A percentile compares a stretch with the other conserved stretches of the same genome.
Evolutionary conservation across 495 filamentous ascomycete species (phyloP).

Genomic region (Trichoderma asperelloides): DNA sequence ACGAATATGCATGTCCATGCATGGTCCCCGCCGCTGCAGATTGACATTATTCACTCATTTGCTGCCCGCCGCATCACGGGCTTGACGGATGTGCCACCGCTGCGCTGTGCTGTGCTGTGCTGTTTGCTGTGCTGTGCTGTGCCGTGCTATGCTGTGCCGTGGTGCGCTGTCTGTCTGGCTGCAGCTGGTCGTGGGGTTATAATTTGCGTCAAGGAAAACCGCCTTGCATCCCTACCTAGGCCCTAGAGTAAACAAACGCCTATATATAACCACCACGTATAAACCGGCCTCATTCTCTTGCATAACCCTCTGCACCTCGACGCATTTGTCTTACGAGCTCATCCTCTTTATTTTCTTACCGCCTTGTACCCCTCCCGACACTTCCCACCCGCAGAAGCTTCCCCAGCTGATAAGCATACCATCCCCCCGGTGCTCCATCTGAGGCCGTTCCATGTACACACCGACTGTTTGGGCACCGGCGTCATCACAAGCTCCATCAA

Average conservation of each 20-base stretch:
- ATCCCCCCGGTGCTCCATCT: neutral
- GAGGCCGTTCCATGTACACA: neutral
- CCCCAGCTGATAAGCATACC: neutral
- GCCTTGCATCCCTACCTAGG: too few species aligned
- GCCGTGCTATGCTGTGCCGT: neutral
- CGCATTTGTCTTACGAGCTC: neutral
- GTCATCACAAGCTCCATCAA: neutral
- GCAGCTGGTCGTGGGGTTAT: too few species aligned
- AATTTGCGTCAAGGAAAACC: too few species aligned
- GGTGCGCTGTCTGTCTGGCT: too few species aligned
- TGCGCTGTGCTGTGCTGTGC: neutral
- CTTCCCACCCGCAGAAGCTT: neutral
- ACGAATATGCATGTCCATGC: neutral
- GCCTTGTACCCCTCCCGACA: neutral
- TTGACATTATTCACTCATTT: slow-evolving; percentile 5
- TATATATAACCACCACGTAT: neutral
- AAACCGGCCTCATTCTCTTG: neutral
- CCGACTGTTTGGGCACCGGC: neutral
- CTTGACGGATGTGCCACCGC: neutral
- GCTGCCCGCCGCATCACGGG: neutral
- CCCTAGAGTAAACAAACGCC: neutral
- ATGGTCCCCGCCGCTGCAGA: slow-evolving; percentile 1
- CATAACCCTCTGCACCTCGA: neutral
- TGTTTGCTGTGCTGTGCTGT: neutral
- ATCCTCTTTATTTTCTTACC: slow-evolving; percentile 5